Conservation (phyloP, 2,329 filamentous ascomycete genomes). For the Fusarium neocosmosporiellum region DNA sequence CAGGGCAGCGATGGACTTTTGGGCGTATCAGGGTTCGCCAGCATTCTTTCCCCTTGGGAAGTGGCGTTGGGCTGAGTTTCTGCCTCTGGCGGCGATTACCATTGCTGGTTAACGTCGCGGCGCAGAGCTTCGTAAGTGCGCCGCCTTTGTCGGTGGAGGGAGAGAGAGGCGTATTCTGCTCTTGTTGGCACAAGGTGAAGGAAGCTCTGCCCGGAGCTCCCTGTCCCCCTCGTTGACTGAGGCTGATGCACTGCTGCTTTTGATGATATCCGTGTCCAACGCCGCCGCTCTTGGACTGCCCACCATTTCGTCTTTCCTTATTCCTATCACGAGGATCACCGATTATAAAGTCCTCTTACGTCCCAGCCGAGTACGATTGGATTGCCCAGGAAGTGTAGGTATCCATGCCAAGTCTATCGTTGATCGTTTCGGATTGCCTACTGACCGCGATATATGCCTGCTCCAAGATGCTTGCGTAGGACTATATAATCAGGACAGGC, state of each 20-base stretch:
- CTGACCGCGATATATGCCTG: not conserved
- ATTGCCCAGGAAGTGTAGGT: not conserved
- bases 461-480: not conserved
- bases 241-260: not conserved
- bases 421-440: not conserved
- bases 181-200: not conserved
- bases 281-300: not conserved
- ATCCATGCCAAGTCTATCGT: not conserved
- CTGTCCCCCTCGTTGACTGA: not conserved
- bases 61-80: conserved; percentile 19
- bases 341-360: not conserved
- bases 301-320: not conserved
- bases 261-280: not conserved
- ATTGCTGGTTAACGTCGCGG: conserved; percentile 20
- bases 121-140: not conserved
- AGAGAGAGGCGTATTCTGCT: not conserved
- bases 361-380: not conserved
- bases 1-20: conserved; percentile 9
- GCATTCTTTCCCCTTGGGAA: conserved; percentile 12
- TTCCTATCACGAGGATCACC: not conserved
- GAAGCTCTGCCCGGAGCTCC: not conserved
- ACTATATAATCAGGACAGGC: not conserved
- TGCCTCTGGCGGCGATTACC: conserved; percentile 19
- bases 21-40: conserved; percentile 19
- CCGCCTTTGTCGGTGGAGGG: not conserved